These are phyloP conservation scores for Ramalina intermedia DNA, from an alignment of 495 filamentous ascomycete genomes.

Conservation along the genomic window DNA sequence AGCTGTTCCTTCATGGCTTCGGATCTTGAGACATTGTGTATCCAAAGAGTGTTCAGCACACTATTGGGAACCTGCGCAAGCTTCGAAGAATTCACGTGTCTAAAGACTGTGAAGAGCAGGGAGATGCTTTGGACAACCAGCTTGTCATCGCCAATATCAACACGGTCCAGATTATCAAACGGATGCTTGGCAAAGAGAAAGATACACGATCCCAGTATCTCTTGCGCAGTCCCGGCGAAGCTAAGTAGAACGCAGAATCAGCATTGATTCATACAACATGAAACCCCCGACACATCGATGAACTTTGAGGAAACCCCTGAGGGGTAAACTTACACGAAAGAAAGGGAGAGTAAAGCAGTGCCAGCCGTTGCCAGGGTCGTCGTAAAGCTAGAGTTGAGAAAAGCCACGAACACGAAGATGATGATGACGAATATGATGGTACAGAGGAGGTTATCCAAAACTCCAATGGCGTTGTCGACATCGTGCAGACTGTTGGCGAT, in stretches of 20 bases:
- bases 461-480: conserved; percentile 84
- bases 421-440: conserved; percentile 65
- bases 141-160: conserved; percentile 62
- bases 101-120: conserved; percentile 87
- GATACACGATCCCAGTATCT: conserved; percentile 89
- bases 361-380: conserved; percentile 88
- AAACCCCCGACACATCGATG: no score
- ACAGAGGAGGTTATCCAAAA: conserved; percentile 71
- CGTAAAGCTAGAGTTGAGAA: conserved; percentile 70
- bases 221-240: conserved; percentile 80
- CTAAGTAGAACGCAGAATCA: no score
- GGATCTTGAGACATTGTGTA: conserved; percentile 82
- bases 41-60: conserved; percentile 75
- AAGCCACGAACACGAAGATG: conserved; percentile 79
- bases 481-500: conserved; percentile 90
- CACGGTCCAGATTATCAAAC: conserved; percentile 83
- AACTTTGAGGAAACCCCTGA: no score
- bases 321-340: conserved; percentile 44
- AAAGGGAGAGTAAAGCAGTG: conserved; percentile 82
- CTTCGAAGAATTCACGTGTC: conserved; percentile 64
- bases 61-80: conserved; percentile 85
- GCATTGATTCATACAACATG: no score
- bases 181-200: conserved; percentile 98
- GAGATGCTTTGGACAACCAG: conserved; percentile 87
- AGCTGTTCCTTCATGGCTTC: conserved; percentile 85